Percentiles rank a stretch among this genome's conserved stretches.
These are phyloP conservation scores for Kuraishia capsulata DNA, from an alignment of 805 yeast genomes.

Conservation along the genomic window DNA sequence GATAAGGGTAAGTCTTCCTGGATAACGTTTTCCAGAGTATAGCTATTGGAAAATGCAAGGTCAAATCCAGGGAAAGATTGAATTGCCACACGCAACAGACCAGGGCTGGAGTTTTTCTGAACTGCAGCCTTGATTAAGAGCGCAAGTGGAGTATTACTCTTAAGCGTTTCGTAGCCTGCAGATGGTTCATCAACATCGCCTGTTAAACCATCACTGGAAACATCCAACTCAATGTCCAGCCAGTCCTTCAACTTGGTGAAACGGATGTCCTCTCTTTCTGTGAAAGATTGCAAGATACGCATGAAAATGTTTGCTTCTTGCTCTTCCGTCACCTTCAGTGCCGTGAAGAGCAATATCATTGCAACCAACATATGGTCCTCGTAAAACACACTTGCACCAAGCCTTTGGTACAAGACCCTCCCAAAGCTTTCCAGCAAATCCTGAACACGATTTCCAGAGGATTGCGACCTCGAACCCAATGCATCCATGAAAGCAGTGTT, in stretches of 20 bases:
- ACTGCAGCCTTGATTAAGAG: too few relatives aligned
- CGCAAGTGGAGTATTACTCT: too few relatives aligned
- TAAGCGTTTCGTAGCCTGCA: too few relatives aligned
- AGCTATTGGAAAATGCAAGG: slow-evolving; percentile 5
- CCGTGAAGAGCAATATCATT: neutral
- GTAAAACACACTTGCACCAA: neutral
- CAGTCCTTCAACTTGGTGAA: neutral
- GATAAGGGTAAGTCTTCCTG: slow-evolving; percentile 6
- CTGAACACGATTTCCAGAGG: neutral
- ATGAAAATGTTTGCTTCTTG: neutral
- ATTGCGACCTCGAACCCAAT: neutral
- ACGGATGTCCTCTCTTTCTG: neutral
- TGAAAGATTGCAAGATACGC: neutral
- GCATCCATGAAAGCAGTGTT: neutral
- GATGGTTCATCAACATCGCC: too few relatives aligned
- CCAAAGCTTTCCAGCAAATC: neutral
- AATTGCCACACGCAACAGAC: slow-evolving; percentile 6
- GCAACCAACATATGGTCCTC: neutral
- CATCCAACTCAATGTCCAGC: neutral
- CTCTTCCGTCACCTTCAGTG: neutral
- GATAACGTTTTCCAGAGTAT: slow-evolving; percentile 18
- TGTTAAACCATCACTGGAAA: neutral
- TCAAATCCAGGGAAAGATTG: neutral
- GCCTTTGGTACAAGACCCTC: neutral
- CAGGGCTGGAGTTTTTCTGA: neutral